These are phyloP conservation scores for Dendrobium huoshanense DNA, from an alignment of 106 monocot species.

Conservation along the genomic window DNA sequence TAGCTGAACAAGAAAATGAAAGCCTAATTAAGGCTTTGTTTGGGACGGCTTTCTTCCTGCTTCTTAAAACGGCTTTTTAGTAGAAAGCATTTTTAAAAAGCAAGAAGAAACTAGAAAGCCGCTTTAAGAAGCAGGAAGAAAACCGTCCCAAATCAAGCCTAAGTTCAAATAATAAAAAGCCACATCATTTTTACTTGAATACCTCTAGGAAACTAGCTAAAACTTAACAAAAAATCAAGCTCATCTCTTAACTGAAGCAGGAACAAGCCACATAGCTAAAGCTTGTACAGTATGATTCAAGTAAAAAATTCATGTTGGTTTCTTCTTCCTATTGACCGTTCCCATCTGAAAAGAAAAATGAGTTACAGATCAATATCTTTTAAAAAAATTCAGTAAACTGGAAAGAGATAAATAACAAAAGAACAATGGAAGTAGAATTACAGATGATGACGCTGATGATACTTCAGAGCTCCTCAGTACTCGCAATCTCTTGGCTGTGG, in stretches of 20 bases:
- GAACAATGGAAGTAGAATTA: slow-evolving; percentile 2
- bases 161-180: not conserved
- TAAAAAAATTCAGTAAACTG: not conserved
- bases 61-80: no score
- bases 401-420: not conserved
- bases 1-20: not conserved
- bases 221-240: not conserved
- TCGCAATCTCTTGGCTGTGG: slow-evolving; percentile 25
- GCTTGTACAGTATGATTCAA: not conserved
- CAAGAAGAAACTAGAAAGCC: no score
- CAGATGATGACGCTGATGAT: not conserved
- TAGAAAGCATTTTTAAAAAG: no score
- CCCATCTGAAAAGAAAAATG: not conserved
- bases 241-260: not conserved
- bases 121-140: no score
- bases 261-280: not conserved
- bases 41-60: no score
- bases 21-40: not conserved
- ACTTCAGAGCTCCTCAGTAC: slow-evolving; percentile 29
- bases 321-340: not conserved
- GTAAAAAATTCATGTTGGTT: not conserved
- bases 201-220: not conserved
- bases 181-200: not conserved
- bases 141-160: no score
- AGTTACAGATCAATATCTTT: not conserved